Conservation (phyloP, 2,329 filamentous ascomycete genomes). For the Blumeriella jaapii region DNA sequence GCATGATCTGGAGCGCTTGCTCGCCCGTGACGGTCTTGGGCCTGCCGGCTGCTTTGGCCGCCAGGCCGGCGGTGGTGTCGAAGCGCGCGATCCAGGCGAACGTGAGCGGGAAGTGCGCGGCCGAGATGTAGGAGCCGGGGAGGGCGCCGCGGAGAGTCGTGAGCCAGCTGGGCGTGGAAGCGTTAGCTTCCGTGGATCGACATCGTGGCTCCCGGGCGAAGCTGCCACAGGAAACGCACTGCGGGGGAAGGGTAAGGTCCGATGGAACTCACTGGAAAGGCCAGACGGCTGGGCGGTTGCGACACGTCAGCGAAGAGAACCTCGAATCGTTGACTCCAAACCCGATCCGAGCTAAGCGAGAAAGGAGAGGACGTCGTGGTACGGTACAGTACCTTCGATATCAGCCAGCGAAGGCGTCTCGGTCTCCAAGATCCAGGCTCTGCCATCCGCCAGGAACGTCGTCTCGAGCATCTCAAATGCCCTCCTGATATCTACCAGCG, state of each 20-base stretch:
- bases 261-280: too few relatives aligned
- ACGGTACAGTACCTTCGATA: conserved; percentile 57
- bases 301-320: too few relatives aligned
- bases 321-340: too few relatives aligned
- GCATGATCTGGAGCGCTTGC: conserved; percentile 39
- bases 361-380: too few relatives aligned
- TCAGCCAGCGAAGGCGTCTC: conserved; percentile 47
- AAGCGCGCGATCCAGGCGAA: conserved; percentile 58
- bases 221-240: too few relatives aligned
- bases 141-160: conserved; percentile 42
- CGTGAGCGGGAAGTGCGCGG: conserved; percentile 42
- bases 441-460: conserved; percentile 52
- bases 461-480: conserved; percentile 49
- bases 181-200: too few relatives aligned
- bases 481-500: conserved; percentile 41
- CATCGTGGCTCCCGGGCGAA: too few relatives aligned
- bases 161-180: too few relatives aligned
- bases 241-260: too few relatives aligned
- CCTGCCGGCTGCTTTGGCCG: conserved; percentile 29
- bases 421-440: conserved; percentile 49
- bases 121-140: conserved; percentile 39
- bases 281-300: conserved; percentile 42
- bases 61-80: conserved; percentile 33
- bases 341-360: too few relatives aligned
- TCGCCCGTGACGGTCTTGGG: conserved; percentile 38